Conservation (phyloP, 768 basidiomycete genomes). For the Auricularia sp. region DNA sequence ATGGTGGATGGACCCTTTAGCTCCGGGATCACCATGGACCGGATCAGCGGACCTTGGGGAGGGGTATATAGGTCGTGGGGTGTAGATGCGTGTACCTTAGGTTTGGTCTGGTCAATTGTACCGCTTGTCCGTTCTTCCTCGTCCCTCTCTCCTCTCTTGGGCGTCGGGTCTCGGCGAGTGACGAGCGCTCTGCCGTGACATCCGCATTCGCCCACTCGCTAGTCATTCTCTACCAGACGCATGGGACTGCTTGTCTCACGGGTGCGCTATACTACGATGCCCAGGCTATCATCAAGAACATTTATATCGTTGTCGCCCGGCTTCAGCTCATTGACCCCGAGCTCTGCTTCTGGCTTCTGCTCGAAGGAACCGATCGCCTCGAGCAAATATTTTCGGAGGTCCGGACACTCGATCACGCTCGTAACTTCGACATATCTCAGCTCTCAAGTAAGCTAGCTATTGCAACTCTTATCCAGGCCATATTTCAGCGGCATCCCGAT, state of each 20-base stretch:
- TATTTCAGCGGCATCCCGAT: constrained; percentile 11
- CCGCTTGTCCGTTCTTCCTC: too few relatives aligned
- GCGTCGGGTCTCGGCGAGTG: too few relatives aligned
- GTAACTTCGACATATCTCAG: constrained; percentile 10
- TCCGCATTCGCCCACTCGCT: not conserved
- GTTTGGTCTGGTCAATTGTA: too few relatives aligned
- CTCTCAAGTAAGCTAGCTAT: constrained; percentile 11
- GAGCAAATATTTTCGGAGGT: constrained; percentile 19
- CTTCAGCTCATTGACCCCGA: constrained; percentile 16
- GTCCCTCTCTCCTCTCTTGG: too few relatives aligned
- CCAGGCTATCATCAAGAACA: constrained; percentile 20
- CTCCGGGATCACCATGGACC: too few relatives aligned
- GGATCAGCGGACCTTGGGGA: too few relatives aligned
- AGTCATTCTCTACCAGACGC: not conserved
- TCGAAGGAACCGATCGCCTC: constrained; percentile 20
- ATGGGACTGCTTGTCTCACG: constrained; percentile 17
- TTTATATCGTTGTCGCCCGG: constrained; percentile 14
- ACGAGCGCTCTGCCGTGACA: too few relatives aligned
- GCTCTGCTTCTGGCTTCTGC: constrained; percentile 14
- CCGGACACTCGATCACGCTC: constrained; percentile 9
- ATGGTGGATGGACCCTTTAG: too few relatives aligned
- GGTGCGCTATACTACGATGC: constrained; percentile 22
- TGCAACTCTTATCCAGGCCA: constrained; percentile 13
- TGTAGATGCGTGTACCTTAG: too few relatives aligned
- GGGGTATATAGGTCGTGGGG: too few relatives aligned